Evolutionary conservation across 257 asterid genomes (phyloP), one percentile per base, ranked within the genome.

Genomic region (Cinchona pubescens): DNA sequence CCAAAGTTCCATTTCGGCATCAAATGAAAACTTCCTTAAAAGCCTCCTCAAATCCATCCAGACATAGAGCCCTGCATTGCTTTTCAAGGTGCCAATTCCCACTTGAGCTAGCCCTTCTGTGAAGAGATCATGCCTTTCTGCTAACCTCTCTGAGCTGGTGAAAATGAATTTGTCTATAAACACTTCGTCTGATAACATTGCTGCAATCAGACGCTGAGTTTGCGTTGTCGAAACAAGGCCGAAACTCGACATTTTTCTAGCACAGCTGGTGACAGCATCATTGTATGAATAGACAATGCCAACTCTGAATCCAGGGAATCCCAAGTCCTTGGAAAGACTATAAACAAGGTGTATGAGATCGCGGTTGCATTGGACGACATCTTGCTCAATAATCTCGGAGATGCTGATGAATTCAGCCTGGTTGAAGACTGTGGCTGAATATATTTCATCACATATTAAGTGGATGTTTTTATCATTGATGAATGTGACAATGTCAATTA

Each of bases 241-340:
- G 58, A 93, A 93, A 63, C 97, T 90, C 5, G 98, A 93, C 98
- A 92, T 92, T 25, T 90, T 92, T 4, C 97, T 71, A 0, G 96
- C 96, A 58, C 87, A 82, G 66, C 72, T 78, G 5, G 83, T 81
- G 0, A 93, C 96, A 0, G 74, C 16, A 15, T 91, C 94, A 34
- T 93, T 91, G 88, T 89, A 91, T 0, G 98, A 93, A 77, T 93
- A 93, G 1, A 93, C 43, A 34, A 91, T 75, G 7, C 98, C 98
- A 15, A 91, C 89, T 0, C 98, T 55, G 84, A 93, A 93, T 1
- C 98, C 97, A 0, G 98, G 96, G 70, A 93, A 91, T 0, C 98
- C 98, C 5, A 93, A 82, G 49, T 93, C 98, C 56, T 91, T 93
- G 11, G 98, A 93, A 19, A 93, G 81, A 62, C 98, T 93, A 74